Percentiles rank a stretch among this genome's conserved stretches.
These are phyloP conservation scores for Aspergillus pseudoterreus DNA, from an alignment of 2,329 filamentous ascomycete genomes.

Conservation along the genomic window DNA sequence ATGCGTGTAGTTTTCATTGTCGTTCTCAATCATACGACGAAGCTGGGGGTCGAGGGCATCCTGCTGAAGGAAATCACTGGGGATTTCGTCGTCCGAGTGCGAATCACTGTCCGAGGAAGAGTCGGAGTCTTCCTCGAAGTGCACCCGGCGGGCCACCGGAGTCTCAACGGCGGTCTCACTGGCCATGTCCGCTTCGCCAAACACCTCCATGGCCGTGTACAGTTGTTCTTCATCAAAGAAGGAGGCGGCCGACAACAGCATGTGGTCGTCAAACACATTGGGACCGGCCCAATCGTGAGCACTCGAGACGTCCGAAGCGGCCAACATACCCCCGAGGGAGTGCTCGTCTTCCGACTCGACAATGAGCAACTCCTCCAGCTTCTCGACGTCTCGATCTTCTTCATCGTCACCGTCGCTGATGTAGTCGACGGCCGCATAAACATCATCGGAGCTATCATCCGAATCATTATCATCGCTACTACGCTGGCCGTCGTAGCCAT, in stretches of 20 bases:
- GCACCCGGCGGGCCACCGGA: constrained; percentile 61
- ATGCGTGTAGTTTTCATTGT: constrained; percentile 39
- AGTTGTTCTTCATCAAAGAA: constrained; percentile 44
- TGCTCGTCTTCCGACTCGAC: constrained; percentile 45
- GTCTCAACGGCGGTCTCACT: constrained; percentile 38
- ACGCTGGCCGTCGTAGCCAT: constrained; percentile 27
- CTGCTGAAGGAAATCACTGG: constrained; percentile 75
- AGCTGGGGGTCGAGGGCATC: constrained; percentile 68
- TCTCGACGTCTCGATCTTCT: constrained; percentile 73
- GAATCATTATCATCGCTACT: constrained; percentile 31
- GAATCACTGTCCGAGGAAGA: constrained; percentile 59
- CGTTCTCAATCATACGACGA: constrained; percentile 68
- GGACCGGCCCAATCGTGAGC: constrained; percentile 53
- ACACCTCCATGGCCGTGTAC: constrained; percentile 37
- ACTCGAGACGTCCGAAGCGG: constrained; percentile 21
- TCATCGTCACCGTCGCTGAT: constrained; percentile 77
- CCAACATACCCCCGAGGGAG: constrained; percentile 18
- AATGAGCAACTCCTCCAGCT: constrained; percentile 74
- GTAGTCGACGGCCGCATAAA: constrained; percentile 73
- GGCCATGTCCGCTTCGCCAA: constrained; percentile 33
- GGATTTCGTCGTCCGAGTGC: constrained; percentile 59
- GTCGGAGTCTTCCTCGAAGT: constrained; percentile 62
- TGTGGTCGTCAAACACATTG: constrained; percentile 39
- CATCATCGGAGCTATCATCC: constrained; percentile 57
- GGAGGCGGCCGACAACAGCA: constrained; percentile 38